These are phyloP conservation scores for Biancaea sappan DNA, from an alignment of 306 rosid genomes.

Conservation along the genomic window DNA sequence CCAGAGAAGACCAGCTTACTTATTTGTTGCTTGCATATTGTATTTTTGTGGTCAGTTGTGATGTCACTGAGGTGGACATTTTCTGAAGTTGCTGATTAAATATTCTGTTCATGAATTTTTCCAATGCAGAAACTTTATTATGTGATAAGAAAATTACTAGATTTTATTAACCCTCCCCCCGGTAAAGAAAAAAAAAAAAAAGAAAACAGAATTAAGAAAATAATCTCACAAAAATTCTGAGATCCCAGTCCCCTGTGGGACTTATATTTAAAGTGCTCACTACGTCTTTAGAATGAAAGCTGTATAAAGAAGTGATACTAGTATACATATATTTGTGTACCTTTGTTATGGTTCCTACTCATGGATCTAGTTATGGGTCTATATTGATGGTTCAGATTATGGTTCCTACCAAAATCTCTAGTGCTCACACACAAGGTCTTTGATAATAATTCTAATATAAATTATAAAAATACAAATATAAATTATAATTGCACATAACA, in stretches of 20 bases:
- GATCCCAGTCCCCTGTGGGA: not conserved
- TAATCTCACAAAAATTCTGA: not conserved
- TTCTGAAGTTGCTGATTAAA: slow-evolving; percentile 20
- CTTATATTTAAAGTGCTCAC: too few species aligned
- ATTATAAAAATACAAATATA: too few species aligned
- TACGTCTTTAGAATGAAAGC: not conserved
- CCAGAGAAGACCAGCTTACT: slow-evolving; percentile 1
- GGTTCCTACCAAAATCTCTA: too few species aligned
- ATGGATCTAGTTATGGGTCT: too few species aligned
- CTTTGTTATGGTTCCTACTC: too few species aligned
- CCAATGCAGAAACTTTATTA: not conserved
- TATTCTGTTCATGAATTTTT: not conserved
- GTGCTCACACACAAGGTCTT: too few species aligned
- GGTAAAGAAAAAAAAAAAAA: too few species aligned
- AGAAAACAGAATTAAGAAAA: not conserved
- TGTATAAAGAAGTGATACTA: not conserved
- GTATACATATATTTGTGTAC: not conserved
- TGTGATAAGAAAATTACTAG: not conserved
- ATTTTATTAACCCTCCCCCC: not conserved
- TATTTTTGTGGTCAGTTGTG: not conserved
- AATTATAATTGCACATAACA: too few species aligned
- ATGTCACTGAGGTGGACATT: not conserved
- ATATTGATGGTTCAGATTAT: too few species aligned
- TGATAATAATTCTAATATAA: too few species aligned
- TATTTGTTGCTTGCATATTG: not conserved